phyloP scores from a whole-genome alignment of 164 flowering plant genomes.

The Nymphaea thermarum region DNA sequence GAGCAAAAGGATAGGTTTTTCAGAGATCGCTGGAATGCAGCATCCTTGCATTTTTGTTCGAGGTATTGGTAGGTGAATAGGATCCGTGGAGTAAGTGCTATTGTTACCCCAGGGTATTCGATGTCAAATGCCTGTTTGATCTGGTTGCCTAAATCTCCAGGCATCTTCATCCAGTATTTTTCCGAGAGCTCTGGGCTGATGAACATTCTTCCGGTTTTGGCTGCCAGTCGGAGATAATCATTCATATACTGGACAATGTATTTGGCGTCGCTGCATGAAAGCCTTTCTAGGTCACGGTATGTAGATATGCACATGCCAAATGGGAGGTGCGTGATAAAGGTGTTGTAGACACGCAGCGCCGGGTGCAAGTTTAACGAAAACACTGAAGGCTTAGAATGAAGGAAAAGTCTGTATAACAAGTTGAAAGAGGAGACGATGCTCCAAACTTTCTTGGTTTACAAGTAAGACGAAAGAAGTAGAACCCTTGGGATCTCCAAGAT shows the following conservation, averaged over 20 bases:
- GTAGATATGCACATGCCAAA: too few species aligned
- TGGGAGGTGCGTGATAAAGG: too few species aligned
- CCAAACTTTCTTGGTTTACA: too few species aligned
- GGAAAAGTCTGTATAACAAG: too few species aligned
- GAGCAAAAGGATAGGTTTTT: slow-evolving; percentile 5
- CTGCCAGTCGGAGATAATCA: neutral
- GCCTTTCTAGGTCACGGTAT: slow-evolving; percentile 1
- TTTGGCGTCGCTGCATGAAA: neutral
- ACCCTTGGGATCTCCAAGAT: too few species aligned
- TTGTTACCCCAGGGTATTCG: neutral
- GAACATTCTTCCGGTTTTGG: slow-evolving; percentile 1
- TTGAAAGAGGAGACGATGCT: too few species aligned
- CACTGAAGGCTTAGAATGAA: too few species aligned
- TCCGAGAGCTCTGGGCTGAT: neutral
- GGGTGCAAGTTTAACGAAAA: too few species aligned
- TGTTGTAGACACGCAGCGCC: too few species aligned
- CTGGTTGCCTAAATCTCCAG: neutral
- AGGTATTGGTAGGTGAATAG: neutral
- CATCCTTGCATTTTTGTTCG: neutral
- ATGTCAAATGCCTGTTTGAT: neutral
- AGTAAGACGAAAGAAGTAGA: too few species aligned
- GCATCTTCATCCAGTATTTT: slow-evolving; percentile 1
- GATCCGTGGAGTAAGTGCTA: neutral
- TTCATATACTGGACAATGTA: neutral
- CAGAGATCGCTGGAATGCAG: neutral